These are phyloP conservation scores for Podospora comata DNA, from an alignment of 495 filamentous ascomycete genomes.

Conservation along the genomic window DNA sequence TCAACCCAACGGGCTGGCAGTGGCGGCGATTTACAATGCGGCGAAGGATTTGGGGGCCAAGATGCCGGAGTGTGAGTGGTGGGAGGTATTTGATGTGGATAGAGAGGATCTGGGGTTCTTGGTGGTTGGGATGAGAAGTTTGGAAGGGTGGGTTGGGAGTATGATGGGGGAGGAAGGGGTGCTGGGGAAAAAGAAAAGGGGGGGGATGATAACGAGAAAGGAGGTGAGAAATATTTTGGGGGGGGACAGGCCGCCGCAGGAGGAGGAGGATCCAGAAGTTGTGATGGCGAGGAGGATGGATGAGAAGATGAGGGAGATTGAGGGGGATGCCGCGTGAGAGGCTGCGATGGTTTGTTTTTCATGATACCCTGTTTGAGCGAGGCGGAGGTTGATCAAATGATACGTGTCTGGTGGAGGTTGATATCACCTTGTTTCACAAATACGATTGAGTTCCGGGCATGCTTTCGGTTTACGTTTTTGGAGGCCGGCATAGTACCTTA, in stretches of 20 bases:
- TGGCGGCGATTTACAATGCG: conserved; percentile 84
- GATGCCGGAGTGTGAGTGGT: conserved; percentile 82
- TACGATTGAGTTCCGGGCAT: neutral
- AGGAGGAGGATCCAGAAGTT: conserved; percentile 53
- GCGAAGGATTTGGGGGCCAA: conserved; percentile 74
- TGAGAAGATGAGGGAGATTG: conserved; percentile 49
- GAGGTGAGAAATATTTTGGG: conserved; percentile 23
- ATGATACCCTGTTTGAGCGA: neutral
- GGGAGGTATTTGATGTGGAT: conserved; percentile 98
- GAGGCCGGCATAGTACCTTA: neutral
- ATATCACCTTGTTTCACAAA: neutral
- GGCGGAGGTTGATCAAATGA: neutral
- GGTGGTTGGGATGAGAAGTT: conserved; percentile 79
- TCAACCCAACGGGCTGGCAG: conserved; percentile 80
- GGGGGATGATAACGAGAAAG: conserved; percentile 39
- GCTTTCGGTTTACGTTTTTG: neutral
- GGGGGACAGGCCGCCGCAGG: conserved; percentile 28
- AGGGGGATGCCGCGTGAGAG: conserved; percentile 5
- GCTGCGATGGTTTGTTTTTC: neutral
- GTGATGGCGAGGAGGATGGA: conserved; percentile 59
- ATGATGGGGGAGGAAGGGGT: conserved; percentile 37
- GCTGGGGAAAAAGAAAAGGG: conserved; percentile 21
- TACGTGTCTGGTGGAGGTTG: too few species aligned
- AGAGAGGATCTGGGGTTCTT: conserved; percentile 92
- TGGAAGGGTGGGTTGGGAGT: conserved; percentile 64